Percentiles rank a stretch among this genome's conserved stretches.
Evolutionary conservation across 2,329 filamentous ascomycete species (phyloP).

Genomic region (Scortechinia acanthostroma): DNA sequence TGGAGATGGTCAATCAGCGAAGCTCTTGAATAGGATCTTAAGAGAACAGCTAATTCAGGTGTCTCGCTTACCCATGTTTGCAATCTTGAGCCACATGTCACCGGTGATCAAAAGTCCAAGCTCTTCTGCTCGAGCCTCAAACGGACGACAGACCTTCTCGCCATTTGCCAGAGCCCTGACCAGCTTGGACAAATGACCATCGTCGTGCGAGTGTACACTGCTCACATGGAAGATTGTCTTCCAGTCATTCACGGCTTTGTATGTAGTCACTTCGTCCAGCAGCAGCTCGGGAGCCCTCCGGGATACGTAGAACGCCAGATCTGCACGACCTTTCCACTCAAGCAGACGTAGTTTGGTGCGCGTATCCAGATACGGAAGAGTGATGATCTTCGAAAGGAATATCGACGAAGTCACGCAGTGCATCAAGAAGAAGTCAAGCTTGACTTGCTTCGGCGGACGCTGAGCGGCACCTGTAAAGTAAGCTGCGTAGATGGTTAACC

Average conservation of each 20-base stretch:
- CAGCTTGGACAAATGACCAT: conserved; percentile 53
- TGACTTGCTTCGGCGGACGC: conserved; percentile 38
- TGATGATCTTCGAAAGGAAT: conserved; percentile 42
- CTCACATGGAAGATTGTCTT: conserved; percentile 35
- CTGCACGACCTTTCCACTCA: conserved; percentile 51
- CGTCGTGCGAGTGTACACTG: conserved; percentile 33
- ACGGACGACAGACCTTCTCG: conserved; percentile 24
- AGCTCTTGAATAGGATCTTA: conserved; percentile 4
- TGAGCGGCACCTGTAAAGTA: conserved; percentile 30
- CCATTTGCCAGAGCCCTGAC: conserved; percentile 46
- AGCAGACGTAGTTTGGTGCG: conserved; percentile 42
- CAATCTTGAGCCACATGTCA: conserved; percentile 32
- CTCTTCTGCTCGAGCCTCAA: conserved; percentile 15
- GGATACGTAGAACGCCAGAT: conserved; percentile 49
- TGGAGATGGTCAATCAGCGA: conserved; percentile 4
- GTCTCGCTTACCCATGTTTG: conserved; percentile 17
- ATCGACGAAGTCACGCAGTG: conserved; percentile 50
- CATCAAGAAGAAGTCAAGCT: conserved; percentile 54
- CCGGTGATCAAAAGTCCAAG: conserved; percentile 22
- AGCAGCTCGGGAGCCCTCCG: conserved; percentile 37
- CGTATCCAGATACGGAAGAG: conserved; percentile 31
- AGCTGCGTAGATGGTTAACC: conserved; percentile 2
- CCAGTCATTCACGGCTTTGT: conserved; percentile 37
- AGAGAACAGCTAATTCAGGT: too few species aligned
- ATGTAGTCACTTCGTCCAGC: conserved; percentile 37